Base-by-base conservation (phyloP, 2,329 filamentous ascomycete genomes). In the Alternaria sp. region DNA sequence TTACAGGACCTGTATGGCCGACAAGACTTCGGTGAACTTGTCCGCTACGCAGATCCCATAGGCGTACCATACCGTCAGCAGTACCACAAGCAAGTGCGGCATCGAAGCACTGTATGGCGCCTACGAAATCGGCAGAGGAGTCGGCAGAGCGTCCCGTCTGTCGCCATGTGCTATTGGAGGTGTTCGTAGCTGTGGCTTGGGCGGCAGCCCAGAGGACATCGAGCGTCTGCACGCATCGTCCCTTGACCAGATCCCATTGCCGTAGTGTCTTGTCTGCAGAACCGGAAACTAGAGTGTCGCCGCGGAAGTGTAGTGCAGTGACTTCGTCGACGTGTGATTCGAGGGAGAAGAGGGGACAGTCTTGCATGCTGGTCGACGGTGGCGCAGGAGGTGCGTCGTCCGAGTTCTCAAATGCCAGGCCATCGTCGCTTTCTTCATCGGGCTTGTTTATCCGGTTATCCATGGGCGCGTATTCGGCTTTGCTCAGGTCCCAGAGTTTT, bases 151-250 rank as follows among this genome's bases (percentile, higher is more conserved):
- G 89, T 15, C 86, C 87, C 3, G 90, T 86, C 55, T 92, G 90
- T 65, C 92, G 87, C 94, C 94, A 98, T 64, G 84, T 83, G n/a
- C 79, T 78, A n/a, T 75, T 78, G 55, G 85, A 86, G 3, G 87
- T 85, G 55, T 86, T 86, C 59, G 92, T 86, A 25, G 71, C 70
- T 6, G 88, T 90, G 43, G 93, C 93, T 82, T 97, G 94, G 3
- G 96, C 94, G 5, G 96, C 94, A 10, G 96, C 96, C 96, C 96
- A 99, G 79, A 99, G 92, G 7, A 99, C 95, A 80, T 99, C 96
- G 53, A 99, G 85, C 3, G 96, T 99, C 81, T 99, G 96, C 58
- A 99, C 92, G 79, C 96, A 98, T 53, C 96, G 91, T n/a, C 96
- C 96, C 79, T 94, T 97, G 74, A 95, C 92, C 54, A 99, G 86